These are phyloP conservation scores for Fusarium euwallaceae DNA, from an alignment of 2,329 filamentous ascomycete genomes.

Conservation along the genomic window DNA sequence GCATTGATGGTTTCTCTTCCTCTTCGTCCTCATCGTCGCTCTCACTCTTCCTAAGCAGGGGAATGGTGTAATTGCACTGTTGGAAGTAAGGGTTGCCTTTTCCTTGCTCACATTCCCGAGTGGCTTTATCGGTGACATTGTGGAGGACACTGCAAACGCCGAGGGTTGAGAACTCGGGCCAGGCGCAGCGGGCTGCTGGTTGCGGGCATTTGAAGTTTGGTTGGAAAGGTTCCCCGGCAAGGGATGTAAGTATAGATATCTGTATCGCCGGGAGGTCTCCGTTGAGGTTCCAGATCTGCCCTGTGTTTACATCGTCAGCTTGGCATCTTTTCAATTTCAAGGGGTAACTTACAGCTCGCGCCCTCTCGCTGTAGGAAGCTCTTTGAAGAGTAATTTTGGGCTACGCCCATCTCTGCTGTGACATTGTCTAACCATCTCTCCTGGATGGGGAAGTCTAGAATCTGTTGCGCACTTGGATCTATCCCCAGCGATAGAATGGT, in stretches of 20 bases:
- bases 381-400: not conserved
- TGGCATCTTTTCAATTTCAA: not conserved
- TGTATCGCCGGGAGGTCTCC: not conserved
- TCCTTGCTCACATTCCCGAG: not conserved
- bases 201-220: not conserved
- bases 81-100: not conserved
- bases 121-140: not conserved
- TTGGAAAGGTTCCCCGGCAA: not conserved
- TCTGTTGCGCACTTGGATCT: not conserved
- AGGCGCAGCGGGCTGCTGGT: not conserved
- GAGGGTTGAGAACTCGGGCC: not conserved
- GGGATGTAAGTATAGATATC: not conserved
- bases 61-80: not conserved
- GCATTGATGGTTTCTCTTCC: not conserved
- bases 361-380: not conserved
- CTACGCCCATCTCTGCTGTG: not conserved
- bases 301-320: not conserved
- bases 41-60: not conserved
- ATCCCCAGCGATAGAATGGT: not conserved
- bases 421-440: not conserved
- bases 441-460: not conserved
- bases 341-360: not conserved
- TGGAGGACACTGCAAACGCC: not conserved
- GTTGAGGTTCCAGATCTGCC: not conserved
- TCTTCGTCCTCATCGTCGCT: not conserved